These are phyloP conservation scores for Diospyros lotus DNA, from an alignment of 148 eudicot species.

Conservation along the genomic window DNA sequence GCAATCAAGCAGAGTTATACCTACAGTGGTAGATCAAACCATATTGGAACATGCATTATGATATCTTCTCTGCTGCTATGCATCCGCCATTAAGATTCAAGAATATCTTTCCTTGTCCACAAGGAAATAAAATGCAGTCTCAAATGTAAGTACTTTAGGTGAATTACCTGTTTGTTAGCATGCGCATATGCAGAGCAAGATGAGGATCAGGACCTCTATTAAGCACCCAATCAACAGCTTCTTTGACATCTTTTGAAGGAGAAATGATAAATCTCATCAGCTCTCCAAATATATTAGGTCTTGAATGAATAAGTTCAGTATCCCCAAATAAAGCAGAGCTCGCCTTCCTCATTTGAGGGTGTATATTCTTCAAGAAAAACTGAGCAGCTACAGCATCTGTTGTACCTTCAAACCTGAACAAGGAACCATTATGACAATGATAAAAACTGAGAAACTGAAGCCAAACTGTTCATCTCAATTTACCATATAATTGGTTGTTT, in stretches of 20 bases:
- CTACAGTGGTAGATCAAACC: not conserved
- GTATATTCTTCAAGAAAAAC: slow-evolving; percentile 83
- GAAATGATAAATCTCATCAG: slow-evolving; percentile 66
- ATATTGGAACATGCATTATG: too few relatives aligned
- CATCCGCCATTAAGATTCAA: not conserved
- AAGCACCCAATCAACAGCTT: slow-evolving; percentile 70
- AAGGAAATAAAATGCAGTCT: not conserved
- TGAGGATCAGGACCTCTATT: slow-evolving; percentile 56
- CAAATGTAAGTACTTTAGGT: not conserved
- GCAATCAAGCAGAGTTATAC: not conserved
- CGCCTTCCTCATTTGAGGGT: slow-evolving; percentile 56
- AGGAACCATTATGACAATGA: slow-evolving; percentile 5
- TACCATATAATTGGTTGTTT: slow-evolving; percentile 86
- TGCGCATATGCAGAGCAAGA: slow-evolving; percentile 84
- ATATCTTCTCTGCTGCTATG: not conserved
- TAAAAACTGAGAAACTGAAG: not conserved
- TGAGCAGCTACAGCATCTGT: slow-evolving; percentile 92
- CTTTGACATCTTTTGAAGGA: slow-evolving; percentile 66
- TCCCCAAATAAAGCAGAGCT: slow-evolving; percentile 63
- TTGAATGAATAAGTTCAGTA: slow-evolving; percentile 47
- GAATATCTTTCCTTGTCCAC: not conserved
- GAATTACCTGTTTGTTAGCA: slow-evolving; percentile 77
- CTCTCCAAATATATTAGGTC: slow-evolving; percentile 89
- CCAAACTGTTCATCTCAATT: slow-evolving; percentile 3
- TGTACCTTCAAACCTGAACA: slow-evolving; percentile 74